Conservation (phyloP, 2,329 filamentous ascomycete species). For the Pseudogymnoascus sp. region DNA sequence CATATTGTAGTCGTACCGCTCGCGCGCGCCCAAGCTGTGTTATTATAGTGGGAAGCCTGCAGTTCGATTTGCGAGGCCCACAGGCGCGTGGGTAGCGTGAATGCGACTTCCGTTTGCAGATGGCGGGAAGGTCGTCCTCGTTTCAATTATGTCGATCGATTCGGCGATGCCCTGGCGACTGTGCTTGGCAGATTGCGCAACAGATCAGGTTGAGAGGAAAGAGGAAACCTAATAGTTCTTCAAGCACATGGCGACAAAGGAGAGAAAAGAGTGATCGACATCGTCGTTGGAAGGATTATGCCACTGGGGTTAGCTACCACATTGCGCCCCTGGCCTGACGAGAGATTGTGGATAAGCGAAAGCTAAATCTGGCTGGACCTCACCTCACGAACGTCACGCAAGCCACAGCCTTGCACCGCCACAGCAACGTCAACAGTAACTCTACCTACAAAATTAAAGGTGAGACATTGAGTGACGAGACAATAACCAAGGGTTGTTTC, state of each 20-base stretch:
- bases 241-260: background rate
- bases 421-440: background rate
- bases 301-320: background rate
- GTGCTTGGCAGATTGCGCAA: background rate
- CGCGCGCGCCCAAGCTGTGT: background rate
- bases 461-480: conserved; percentile 1
- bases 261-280: background rate
- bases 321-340: background rate
- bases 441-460: background rate
- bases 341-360: conserved; percentile 9
- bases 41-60: background rate
- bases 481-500: background rate
- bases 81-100: conserved; percentile 6
- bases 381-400: background rate
- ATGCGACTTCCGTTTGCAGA: background rate
- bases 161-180: background rate
- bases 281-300: background rate
- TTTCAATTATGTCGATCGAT: background rate
- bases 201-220: background rate
- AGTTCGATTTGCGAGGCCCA: background rate
- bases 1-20: conserved; percentile 9
- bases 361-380: conserved; percentile 4
- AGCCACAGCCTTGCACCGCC: conserved; percentile 4
- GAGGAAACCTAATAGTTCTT: background rate
- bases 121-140: background rate